phyloP scores from a whole-genome alignment of 805 yeast genomes.

The Candida glaebosa region DNA sequence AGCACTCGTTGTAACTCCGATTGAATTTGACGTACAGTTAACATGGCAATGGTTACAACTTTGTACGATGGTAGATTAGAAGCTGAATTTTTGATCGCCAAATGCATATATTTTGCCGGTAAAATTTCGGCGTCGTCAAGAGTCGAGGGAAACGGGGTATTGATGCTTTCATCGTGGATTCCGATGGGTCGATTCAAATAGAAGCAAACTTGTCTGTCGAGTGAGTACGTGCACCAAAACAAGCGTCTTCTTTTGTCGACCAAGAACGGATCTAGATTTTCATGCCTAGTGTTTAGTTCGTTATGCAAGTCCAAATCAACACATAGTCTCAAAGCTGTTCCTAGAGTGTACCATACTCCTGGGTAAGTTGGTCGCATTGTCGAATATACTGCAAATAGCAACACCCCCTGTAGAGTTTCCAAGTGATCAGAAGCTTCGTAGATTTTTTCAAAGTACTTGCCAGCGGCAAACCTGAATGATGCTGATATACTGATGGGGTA shows the following conservation, averaged over 20 bases:
- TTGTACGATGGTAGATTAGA: constrained; percentile 58
- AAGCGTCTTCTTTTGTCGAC: constrained; percentile 70
- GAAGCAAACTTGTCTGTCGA: constrained; percentile 83
- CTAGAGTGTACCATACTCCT: constrained; percentile 89
- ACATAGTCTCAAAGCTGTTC: constrained; percentile 73
- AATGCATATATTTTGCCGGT: constrained; percentile 38
- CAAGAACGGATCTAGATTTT: constrained; percentile 48
- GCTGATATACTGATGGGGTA: constrained; percentile 65
- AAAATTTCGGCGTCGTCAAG: constrained; percentile 68
- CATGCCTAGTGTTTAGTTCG: constrained; percentile 39
- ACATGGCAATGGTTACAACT: constrained; percentile 60
- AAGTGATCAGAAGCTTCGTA: constrained; percentile 57
- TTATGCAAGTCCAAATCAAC: constrained; percentile 84
- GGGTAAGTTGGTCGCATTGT: constrained; percentile 88
- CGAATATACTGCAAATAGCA: constrained; percentile 67
- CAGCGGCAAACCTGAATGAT: constrained; percentile 65
- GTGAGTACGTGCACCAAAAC: constrained; percentile 86
- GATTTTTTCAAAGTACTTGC: constrained; percentile 53
- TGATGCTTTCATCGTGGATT: constrained; percentile 76
- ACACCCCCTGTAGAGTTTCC: constrained; percentile 69
- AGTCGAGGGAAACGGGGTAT: constrained; percentile 67
- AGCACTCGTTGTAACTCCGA: constrained; percentile 70
- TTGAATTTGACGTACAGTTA: constrained; percentile 69
- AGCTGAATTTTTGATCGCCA: constrained; percentile 15
- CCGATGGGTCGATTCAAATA: constrained; percentile 87